These are phyloP conservation scores for Smittium culicis DNA, from an alignment of 371 early-diverging fungal genomes.

Conservation along the genomic window DNA sequence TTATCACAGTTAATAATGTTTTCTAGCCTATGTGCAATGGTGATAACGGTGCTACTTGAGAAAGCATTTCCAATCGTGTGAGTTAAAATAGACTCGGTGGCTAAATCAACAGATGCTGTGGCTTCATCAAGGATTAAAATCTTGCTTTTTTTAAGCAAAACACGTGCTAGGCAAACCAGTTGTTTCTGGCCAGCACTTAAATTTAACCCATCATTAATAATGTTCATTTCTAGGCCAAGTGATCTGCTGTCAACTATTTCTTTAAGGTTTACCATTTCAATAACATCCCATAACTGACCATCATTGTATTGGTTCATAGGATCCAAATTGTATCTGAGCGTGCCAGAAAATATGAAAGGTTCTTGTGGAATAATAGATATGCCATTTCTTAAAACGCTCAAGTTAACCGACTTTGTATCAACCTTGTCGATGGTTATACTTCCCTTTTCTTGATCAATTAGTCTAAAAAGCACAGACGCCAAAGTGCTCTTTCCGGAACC, in stretches of 20 bases:
- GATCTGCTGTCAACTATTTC: constrained; percentile 17
- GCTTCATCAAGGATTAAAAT: constrained; percentile 81
- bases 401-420: constrained; percentile 53
- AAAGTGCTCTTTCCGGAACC: constrained; percentile 68
- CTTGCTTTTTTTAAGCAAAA: constrained; percentile 53
- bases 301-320: constrained; percentile 49
- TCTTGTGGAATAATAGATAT: constrained; percentile 72
- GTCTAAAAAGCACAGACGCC: constrained; percentile 56
- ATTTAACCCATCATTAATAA: constrained; percentile 58
- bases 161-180: constrained; percentile 72
- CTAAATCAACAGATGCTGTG: constrained; percentile 64
- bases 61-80: constrained; percentile 63
- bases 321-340: constrained; percentile 51
- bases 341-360: constrained; percentile 51
- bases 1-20: constrained; percentile 85
- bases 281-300: constrained; percentile 54
- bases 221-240: constrained; percentile 43
- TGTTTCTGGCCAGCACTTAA: constrained; percentile 81
- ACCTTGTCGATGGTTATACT: constrained; percentile 60
- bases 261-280: constrained; percentile 13
- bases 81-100: too few species aligned
- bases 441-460: constrained; percentile 55
- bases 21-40: constrained; percentile 67
- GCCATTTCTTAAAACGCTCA: constrained; percentile 50
- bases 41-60: constrained; percentile 44